Base-by-base conservation (phyloP, 192 early-diverging fungal species). In the Entomortierella lignicola region DNA sequence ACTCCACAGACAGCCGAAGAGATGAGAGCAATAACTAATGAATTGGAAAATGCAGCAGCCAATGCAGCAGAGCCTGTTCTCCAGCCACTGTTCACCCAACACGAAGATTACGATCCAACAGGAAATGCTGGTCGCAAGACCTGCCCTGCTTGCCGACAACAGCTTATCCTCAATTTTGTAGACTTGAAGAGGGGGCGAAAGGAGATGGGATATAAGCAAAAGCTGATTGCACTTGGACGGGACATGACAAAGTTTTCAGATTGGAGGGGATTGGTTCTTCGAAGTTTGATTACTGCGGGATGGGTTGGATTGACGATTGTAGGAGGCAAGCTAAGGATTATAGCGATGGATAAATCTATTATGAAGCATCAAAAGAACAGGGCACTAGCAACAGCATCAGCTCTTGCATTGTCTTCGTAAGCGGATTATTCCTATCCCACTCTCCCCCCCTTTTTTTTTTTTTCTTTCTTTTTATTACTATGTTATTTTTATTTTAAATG, bases 161-260 rank as follows among this genome's bases (percentile, higher is more conserved):
- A 70, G 18, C 52, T 79, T 25, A 51, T 70, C 2, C 55, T 79
- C 61, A 79, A 79, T 43, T 79, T 79, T 66, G 58, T 79, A 31
- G 75, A 79, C 21, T 63, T 79, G 21, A 66, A 66, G 1, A 70
- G 65, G 30, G 75, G 75, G 1, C 75, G 75, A 0, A 50, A 59
- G 31, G 68, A 79, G 50, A 79, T 79, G 75, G 55, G 61, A 8
- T 79, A 59, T 47, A 10, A 34, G 8, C 67, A 79, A 44, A 79
- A 79, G 43, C 31, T 79, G 39, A 8, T 18, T 4, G 67, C 37
- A 1, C 52, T 79, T 34, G 75, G 67, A 3, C 54, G 43, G 31
- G 75, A 79, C 52, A 79, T 79, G 75, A 66, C 75, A 12, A 69
- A 66, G 42, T 79, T 79, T 48, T 79, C 75, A 20, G 75, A 79